Evolutionary conservation across 176 grass and related monocot genomes (phyloP).

Genomic region (Oryza meyeriana): DNA sequence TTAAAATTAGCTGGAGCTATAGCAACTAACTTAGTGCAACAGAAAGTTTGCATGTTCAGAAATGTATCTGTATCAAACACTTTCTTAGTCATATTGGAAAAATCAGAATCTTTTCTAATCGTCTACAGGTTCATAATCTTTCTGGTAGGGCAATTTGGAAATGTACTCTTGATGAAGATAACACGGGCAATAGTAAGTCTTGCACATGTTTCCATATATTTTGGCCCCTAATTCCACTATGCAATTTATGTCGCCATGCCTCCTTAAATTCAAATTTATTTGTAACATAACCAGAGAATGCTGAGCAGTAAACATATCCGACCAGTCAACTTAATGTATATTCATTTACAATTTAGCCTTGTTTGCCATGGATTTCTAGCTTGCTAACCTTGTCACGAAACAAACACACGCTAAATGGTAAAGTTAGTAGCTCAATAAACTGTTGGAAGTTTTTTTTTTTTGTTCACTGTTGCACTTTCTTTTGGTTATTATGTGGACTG

Average conservation of each 20-base stretch:
- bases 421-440: neutral
- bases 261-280: constrained; percentile 3
- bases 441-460: neutral
- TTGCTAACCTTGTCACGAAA: constrained; percentile 7
- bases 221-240: constrained; percentile 3
- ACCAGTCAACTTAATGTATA: constrained; percentile 6
- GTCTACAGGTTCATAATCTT: constrained; percentile 25
- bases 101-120: neutral
- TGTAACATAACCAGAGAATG: neutral
- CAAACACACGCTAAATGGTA: neutral
- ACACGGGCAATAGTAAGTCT: constrained; percentile 23
- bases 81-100: constrained; percentile 11
- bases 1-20: neutral
- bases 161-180: constrained; percentile 34
- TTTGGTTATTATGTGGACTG: neutral
- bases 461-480: neutral
- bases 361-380: neutral
- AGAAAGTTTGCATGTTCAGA: constrained; percentile 11
- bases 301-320: neutral
- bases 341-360: neutral
- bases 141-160: constrained; percentile 32
- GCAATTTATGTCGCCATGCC: neutral
- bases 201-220: neutral
- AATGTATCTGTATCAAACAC: neutral
- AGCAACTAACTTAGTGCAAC: constrained; percentile 3